Evolutionary conservation across 805 yeast species (phyloP), one percentile per base, ranked within the genome.

Genomic region (Saccharomycopsis fermentans): DNA sequence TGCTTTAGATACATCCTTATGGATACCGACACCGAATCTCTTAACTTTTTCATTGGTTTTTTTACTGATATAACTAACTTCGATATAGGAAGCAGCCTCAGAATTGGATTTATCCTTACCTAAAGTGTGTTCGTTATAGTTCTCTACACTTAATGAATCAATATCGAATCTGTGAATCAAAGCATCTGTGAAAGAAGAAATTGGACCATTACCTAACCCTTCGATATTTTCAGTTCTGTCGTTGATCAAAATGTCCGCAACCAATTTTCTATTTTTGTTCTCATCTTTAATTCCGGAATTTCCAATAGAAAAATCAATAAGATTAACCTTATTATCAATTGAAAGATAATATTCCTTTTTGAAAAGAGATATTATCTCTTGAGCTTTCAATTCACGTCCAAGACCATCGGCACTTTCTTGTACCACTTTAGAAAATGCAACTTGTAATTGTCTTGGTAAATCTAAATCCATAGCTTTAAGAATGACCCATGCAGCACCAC

Each of bases 21-120:
- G 85, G 62, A 90, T 82, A 68, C 96, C 97, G 60, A 91, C 91
- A 73, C 97, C 97, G 96, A 97, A 91, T 66, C 71, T 71, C 60
- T 72, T 67, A 54, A 71, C 65, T 67, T 73, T 67, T 62, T 76
- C 75, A 57, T 73, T 74, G 52, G 70, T 71, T 24, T 73, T 75
- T 50, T 75, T 73, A 21, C 56, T 55, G 37, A 76, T 67, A 70
- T 79, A 80, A 63, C 81, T 70, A 56, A 80, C 67, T 65, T 81
- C 86, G 60, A 91, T 83, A 70, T 80, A 86, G 9, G 91, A 80
- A 52, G 89, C 91, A 65, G 91, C 92, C 70, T 82, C 80, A 57
- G 87, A 81, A 62, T 78, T 78, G 2, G 58, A 55, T 24, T 89
- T 79, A 61, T 88, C 90, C 53, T 81, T 74, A 63, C 90, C 90